Base-by-base conservation (phyloP, 78 protist genomes). In the Parvularia atlantis region DNA sequence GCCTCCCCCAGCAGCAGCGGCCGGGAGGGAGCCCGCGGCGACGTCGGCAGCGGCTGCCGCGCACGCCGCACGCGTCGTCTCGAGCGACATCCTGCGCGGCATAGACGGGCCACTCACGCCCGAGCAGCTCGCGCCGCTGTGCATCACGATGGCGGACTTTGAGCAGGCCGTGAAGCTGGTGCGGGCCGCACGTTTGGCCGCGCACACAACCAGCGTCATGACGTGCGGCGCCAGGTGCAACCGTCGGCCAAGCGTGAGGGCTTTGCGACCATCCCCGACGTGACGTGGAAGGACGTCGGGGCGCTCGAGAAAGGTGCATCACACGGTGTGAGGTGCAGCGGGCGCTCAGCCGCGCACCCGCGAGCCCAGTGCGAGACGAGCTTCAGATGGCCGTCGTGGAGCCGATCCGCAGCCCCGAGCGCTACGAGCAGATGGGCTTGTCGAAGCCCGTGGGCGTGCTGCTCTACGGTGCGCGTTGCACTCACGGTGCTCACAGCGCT, bases 231-330 rank as follows among this genome's bases (percentile, higher is more conserved):
- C n/a, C n/a, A n/a, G n/a, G n/a, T n/a, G 20, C 80, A 74, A 53
- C 98, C 98, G 44, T 77, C 93, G 2, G 83, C 95, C 6, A 83
- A 73, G 75, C 81, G 98, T 37, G 98, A 92, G 58, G 96, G 96
- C 17, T 95, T 94, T 48, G 91, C 94, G 0, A 89, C 97, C 4
- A 63, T 90, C 2, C 98, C 99, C 16, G 76, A 93, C 71, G 99
- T 94, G 50, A 76, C 91, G 22, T 97, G 97, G 97, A 90, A 62
- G 28, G 99, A 95, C 62, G 80, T 93, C 0, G 99, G 99, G 14
- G 94, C 97, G 31, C 76, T 96, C 37, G 68, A 52, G 14, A 82
- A 80, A 0, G 46, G 46, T 41, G 9, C 46, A 9, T 41, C n/a
- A n/a, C n/a, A n/a, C n/a, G n/a, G n/a, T n/a, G n/a, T n/a, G n/a